phyloP scores from a whole-genome alignment of 257 asterid species.

The Prunella vulgaris region DNA sequence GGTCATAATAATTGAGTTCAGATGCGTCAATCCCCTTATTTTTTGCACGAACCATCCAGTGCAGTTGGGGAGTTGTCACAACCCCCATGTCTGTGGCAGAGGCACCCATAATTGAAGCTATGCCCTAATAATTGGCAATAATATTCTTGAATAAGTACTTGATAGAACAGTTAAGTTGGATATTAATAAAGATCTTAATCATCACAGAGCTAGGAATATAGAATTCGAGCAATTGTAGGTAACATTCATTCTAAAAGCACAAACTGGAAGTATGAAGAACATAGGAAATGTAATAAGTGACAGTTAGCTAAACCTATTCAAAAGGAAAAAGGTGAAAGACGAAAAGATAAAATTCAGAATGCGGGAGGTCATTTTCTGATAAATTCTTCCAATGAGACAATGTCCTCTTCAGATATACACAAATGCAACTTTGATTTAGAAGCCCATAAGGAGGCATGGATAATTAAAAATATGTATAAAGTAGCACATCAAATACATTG shows the following conservation, averaged over 20 bases:
- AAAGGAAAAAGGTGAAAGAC: neutral
- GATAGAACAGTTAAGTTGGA: neutral
- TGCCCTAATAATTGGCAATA: slow-evolving; percentile 44
- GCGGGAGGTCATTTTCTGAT: neutral
- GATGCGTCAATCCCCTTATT: slow-evolving; percentile 74
- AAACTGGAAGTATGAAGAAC: neutral
- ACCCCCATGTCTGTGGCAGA: slow-evolving; percentile 63
- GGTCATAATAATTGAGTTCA: slow-evolving; percentile 56
- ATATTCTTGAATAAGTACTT: slow-evolving; percentile 9
- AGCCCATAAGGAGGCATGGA: neutral
- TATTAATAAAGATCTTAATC: neutral
- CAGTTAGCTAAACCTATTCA: neutral
- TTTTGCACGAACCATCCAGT: slow-evolving; percentile 90
- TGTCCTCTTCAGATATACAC: slow-evolving; percentile 2
- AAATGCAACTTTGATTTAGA: slow-evolving; percentile 14
- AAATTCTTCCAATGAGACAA: neutral
- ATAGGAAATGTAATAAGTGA: neutral
- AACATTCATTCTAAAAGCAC: neutral
- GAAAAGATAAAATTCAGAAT: neutral
- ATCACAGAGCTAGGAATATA: neutral
- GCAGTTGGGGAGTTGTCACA: slow-evolving; percentile 90
- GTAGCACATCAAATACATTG: neutral
- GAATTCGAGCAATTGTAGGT: neutral
- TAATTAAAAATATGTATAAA: neutral
- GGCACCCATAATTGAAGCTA: slow-evolving; percentile 60